These are phyloP conservation scores for Stephania yunnanensis DNA, from an alignment of 164 flowering plant genomes.

Conservation along the genomic window DNA sequence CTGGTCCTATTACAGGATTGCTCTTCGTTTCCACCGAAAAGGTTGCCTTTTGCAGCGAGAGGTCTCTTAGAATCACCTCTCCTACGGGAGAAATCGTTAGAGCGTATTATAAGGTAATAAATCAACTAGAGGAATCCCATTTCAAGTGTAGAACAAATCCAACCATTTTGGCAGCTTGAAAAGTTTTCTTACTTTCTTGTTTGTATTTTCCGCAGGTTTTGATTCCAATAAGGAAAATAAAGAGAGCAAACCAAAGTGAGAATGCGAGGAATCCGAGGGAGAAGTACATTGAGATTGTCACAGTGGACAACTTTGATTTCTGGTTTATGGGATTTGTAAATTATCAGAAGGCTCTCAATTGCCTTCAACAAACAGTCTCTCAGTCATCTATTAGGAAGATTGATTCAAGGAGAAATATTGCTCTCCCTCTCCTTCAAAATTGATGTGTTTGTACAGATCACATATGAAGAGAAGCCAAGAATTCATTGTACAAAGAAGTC, in stretches of 20 bases:
- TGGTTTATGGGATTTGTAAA: slow-evolving; percentile 56
- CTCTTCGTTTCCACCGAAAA: slow-evolving; percentile 45
- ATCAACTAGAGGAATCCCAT: neutral
- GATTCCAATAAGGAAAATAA: slow-evolving; percentile 36
- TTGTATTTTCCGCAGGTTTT: slow-evolving; percentile 27
- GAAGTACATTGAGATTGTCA: slow-evolving; percentile 43
- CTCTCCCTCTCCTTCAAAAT: neutral
- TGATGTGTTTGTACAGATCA: neutral
- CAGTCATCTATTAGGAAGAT: slow-evolving; percentile 1
- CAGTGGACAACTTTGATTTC: slow-evolving; percentile 42
- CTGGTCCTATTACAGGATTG: slow-evolving; percentile 49
- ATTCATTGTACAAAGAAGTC: neutral
- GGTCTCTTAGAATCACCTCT: slow-evolving; percentile 29
- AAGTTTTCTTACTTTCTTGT: neutral
- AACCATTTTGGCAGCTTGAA: neutral
- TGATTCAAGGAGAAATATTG: neutral
- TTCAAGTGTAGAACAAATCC: neutral
- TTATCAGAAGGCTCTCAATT: slow-evolving; percentile 35
- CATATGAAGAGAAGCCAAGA: neutral
- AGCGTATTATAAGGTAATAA: slow-evolving; percentile 37
- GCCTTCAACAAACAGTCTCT: slow-evolving; percentile 30
- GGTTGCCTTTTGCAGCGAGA: slow-evolving; percentile 44
- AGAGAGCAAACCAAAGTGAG: slow-evolving; percentile 25
- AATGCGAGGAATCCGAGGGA: slow-evolving; percentile 34
- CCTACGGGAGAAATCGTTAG: slow-evolving; percentile 22